Evolutionary conservation across 768 basidiomycete species (phyloP).

Genomic region (Suillus hirtellus): DNA sequence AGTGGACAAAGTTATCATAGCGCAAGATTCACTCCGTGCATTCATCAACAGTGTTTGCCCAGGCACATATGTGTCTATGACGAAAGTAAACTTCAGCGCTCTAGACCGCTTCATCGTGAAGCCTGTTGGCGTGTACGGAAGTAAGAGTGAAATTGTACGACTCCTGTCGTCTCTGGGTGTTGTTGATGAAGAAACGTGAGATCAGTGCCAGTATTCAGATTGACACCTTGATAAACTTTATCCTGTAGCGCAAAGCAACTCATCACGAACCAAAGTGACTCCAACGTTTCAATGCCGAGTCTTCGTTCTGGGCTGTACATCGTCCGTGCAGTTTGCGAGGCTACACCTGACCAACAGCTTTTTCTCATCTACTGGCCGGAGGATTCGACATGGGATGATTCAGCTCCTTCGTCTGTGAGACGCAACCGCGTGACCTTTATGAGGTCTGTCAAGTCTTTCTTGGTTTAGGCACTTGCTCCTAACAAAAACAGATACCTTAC

Average conservation of each 20-base stretch:
- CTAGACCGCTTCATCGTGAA: conserved; percentile 48
- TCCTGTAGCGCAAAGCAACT: conserved; percentile 11
- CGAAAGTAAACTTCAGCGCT: conserved; percentile 55
- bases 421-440: conserved; percentile 63
- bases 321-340: conserved; percentile 21
- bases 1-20: conserved; percentile 68
- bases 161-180: conserved; percentile 40
- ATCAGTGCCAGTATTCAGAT: neutral
- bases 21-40: conserved; percentile 46
- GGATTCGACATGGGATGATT: conserved; percentile 57
- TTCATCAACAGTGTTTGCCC: conserved; percentile 52
- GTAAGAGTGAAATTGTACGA: conserved; percentile 47
- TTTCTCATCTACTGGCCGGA: conserved; percentile 69
- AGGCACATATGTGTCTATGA: conserved; percentile 53
- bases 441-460: conserved; percentile 39
- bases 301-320: conserved; percentile 54
- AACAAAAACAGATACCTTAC: conserved; percentile 49
- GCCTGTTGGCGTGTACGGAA: conserved; percentile 60
- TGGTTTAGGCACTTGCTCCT: neutral
- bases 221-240: conserved; percentile 7
- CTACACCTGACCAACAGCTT: conserved; percentile 26
- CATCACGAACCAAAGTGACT: conserved; percentile 1
- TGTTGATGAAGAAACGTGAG: conserved; percentile 45
- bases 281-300: conserved; percentile 18
- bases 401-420: conserved; percentile 41